Evolutionary conservation across 345 rosid species (phyloP).

Genomic region (Eucalyptus shirleyi): DNA sequence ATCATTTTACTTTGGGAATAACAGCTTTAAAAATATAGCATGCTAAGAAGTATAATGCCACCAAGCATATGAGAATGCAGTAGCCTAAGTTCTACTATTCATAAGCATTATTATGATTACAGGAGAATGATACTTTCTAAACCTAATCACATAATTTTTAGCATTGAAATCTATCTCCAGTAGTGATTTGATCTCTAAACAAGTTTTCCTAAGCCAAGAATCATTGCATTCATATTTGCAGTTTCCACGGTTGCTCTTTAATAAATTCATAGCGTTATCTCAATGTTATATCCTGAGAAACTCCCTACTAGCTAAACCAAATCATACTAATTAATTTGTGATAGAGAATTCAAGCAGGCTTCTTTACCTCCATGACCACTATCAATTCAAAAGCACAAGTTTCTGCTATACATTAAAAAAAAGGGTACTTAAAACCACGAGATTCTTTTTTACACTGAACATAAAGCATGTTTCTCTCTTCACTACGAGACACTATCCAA

Average conservation of each 20-base stretch:
- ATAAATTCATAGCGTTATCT: background rate
- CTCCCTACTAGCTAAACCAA: background rate
- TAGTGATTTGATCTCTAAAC: background rate
- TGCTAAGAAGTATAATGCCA: background rate
- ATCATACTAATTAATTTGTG: background rate
- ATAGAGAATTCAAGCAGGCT: background rate
- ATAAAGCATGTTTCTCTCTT: background rate
- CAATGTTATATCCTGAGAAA: background rate
- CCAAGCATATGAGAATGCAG: background rate
- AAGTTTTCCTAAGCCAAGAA: background rate
- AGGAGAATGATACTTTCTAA: background rate
- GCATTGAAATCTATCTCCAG: background rate
- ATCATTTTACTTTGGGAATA: background rate
- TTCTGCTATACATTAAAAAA: background rate
- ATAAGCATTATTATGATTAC: background rate
- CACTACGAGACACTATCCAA: background rate
- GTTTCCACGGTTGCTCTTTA: background rate
- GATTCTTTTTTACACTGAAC: background rate
- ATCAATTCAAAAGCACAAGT: background rate
- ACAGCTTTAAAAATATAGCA: background rate
- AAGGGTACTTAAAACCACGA: background rate
- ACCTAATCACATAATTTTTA: background rate
- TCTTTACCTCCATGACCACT: background rate
- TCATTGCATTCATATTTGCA: background rate
- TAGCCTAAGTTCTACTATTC: background rate